phyloP scores from a whole-genome alignment of 2,329 filamentous ascomycete species.

The Furcasterigmium sp. region DNA sequence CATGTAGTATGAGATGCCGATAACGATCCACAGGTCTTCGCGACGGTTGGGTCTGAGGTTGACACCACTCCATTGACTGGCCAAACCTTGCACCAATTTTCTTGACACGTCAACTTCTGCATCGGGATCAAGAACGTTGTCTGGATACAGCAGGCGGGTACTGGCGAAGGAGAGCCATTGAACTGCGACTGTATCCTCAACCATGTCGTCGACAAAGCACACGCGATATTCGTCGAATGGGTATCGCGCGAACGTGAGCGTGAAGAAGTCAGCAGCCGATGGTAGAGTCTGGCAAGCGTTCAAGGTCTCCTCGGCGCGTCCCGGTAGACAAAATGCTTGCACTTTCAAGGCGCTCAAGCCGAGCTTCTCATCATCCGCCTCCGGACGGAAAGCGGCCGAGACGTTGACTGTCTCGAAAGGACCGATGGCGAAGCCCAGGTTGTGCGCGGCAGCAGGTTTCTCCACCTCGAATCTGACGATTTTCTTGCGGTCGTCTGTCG shows the following conservation, averaged over 20 bases:
- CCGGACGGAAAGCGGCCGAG: conserved; percentile 76
- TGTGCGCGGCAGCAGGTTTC: conserved; percentile 73
- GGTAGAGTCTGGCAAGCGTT: conserved; percentile 85
- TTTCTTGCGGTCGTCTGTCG: conserved; percentile 74
- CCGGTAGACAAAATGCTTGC: conserved; percentile 85
- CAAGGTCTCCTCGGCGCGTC: conserved; percentile 72
- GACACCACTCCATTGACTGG: conserved; percentile 91
- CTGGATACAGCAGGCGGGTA: conserved; percentile 76
- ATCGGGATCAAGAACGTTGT: conserved; percentile 79
- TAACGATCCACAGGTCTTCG: conserved; percentile 80
- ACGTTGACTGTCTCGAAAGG: conserved; percentile 93
- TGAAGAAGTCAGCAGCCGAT: conserved; percentile 85
- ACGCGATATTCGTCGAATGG: conserved; percentile 90
- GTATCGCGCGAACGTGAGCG: conserved; percentile 81
- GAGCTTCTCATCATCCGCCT: conserved; percentile 87
- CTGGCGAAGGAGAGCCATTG: conserved; percentile 86
- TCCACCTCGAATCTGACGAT: conserved; percentile 79
- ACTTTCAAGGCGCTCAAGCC: conserved; percentile 84
- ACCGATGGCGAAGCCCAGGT: conserved; percentile 89
- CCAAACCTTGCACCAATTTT: conserved; percentile 74
- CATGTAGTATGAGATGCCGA: conserved; percentile 91
- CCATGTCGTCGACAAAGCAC: conserved; percentile 88
- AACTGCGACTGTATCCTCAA: conserved; percentile 67
- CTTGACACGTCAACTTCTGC: conserved; percentile 76
- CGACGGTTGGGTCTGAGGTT: conserved; percentile 81